Conservation (phyloP, 208 protist genomes). For the Crithidia thermophila region DNA sequence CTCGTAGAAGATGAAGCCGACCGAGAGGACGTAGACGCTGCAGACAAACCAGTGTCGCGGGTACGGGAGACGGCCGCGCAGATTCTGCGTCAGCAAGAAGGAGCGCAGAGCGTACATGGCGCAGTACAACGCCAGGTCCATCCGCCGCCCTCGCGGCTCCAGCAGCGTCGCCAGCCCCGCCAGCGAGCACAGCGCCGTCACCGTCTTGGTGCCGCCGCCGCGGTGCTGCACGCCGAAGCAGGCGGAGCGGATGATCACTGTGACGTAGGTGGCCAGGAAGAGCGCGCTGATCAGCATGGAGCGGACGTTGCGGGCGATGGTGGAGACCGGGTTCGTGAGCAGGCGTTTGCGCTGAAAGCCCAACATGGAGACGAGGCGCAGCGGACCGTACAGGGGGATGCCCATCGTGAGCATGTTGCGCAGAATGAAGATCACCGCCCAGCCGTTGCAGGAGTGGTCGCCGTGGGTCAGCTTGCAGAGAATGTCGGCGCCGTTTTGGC, state of each 20-base stretch:
- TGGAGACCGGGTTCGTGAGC: slow-evolving; percentile 42
- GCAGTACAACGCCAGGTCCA: slow-evolving; percentile 89
- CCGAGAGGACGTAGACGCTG: slow-evolving; percentile 70
- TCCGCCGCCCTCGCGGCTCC: slow-evolving; percentile 79
- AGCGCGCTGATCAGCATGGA: slow-evolving; percentile 72
- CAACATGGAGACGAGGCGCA: slow-evolving; percentile 65
- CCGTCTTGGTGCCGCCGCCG: slow-evolving; percentile 47
- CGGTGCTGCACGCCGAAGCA: slow-evolving; percentile 71
- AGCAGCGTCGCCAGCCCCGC: slow-evolving; percentile 74
- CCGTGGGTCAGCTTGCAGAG: slow-evolving; percentile 57
- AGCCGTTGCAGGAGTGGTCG: slow-evolving; percentile 73
- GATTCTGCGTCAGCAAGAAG: slow-evolving; percentile 77
- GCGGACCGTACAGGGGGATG: slow-evolving; percentile 78
- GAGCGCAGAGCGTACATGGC: slow-evolving; percentile 77
- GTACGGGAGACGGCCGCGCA: slow-evolving; percentile 73
- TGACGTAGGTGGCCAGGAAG: slow-evolving; percentile 83
- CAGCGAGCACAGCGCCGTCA: slow-evolving; percentile 50
- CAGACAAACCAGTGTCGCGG: slow-evolving; percentile 73
- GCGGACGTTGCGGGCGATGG: slow-evolving; percentile 43
- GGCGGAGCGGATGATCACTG: slow-evolving; percentile 50
- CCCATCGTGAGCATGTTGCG: slow-evolving; percentile 74
- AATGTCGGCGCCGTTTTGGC: slow-evolving; percentile 33
- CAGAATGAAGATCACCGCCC: slow-evolving; percentile 49
- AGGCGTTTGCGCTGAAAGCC: slow-evolving; percentile 64
- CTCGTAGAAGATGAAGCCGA: slow-evolving; percentile 77